A percentile compares a stretch with the other conserved stretches of the same genome.
phyloP scores from a whole-genome alignment of 1,139 yeast species.

The Geotrichum reessii region DNA sequence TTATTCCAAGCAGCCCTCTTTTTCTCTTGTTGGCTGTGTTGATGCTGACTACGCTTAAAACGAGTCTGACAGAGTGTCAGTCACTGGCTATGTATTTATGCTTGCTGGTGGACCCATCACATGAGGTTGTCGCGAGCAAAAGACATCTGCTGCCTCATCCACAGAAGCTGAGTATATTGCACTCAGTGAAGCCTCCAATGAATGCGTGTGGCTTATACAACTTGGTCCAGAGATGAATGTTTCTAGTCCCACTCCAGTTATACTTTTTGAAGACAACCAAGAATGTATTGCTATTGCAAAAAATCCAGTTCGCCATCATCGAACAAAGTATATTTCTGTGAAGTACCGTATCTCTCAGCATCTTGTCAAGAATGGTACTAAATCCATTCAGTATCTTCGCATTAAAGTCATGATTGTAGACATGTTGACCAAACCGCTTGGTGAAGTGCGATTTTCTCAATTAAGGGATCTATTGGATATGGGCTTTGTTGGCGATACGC shows the following conservation, averaged over 20 bases:
- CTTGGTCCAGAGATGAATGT: no score
- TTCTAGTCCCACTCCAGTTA: no score
- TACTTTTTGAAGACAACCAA: no score
- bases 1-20: neutral
- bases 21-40: neutral
- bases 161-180: no score
- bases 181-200: no score
- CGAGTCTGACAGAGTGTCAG: slow-evolving; percentile 14
- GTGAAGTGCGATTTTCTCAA: neutral
- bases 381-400: neutral
- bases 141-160: no score
- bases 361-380: neutral
- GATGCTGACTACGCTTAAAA: slow-evolving; percentile 2
- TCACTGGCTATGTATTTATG: slow-evolving; percentile 21
- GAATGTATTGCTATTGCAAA: no score
- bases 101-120: slow-evolving; percentile 19
- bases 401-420: slow-evolving; percentile 2
- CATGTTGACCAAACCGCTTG: slow-evolving; percentile 1
- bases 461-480: no score
- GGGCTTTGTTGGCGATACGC: no score
- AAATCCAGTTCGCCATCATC: slow-evolving; percentile 1
- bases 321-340: slow-evolving; percentile 2
- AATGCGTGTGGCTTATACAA: no score
- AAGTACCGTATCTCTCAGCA: neutral
- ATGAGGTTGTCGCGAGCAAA: slow-evolving; percentile 17